These are phyloP conservation scores for Barnettozyma hawaiiensis DNA, from an alignment of 1,139 yeast species.

Conservation along the genomic window DNA sequence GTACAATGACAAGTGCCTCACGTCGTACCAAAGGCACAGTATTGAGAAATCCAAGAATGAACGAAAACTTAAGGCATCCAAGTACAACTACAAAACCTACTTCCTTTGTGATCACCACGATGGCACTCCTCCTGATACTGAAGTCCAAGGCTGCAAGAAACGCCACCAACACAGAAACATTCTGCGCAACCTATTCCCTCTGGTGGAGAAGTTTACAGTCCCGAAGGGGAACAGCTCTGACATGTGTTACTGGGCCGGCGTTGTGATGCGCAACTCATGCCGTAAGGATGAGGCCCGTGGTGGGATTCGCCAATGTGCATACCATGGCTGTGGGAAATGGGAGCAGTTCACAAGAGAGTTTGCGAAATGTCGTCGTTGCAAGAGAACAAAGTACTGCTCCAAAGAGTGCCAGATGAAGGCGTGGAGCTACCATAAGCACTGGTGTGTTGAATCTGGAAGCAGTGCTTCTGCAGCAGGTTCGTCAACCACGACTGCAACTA, in stretches of 20 bases:
- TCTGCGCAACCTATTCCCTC: slow-evolving; percentile 68
- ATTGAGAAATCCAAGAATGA: slow-evolving; percentile 18
- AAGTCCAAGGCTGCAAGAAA: slow-evolving; percentile 14
- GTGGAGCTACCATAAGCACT: slow-evolving; percentile 89
- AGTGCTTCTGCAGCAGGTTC: slow-evolving; percentile 16
- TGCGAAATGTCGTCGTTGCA: slow-evolving; percentile 91
- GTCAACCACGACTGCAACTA: slow-evolving; percentile 2
- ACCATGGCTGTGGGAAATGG: slow-evolving; percentile 94
- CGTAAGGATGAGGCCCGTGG: slow-evolving; percentile 82
- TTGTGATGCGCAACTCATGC: slow-evolving; percentile 92
- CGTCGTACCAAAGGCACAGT: slow-evolving; percentile 11
- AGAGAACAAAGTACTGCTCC: slow-evolving; percentile 91
- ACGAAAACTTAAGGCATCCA: slow-evolving; percentile 30
- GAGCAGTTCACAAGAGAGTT: slow-evolving; percentile 85
- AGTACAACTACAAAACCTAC: slow-evolving; percentile 57
- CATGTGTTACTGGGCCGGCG: slow-evolving; percentile 95
- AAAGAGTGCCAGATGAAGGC: slow-evolving; percentile 87
- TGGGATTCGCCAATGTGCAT: slow-evolving; percentile 94
- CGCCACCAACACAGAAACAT: neutral
- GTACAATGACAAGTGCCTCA: slow-evolving; percentile 16
- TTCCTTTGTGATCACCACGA: slow-evolving; percentile 26
- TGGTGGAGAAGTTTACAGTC: slow-evolving; percentile 87
- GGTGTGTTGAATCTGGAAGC: slow-evolving; percentile 59
- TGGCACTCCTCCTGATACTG: slow-evolving; percentile 3
- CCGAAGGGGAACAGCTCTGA: slow-evolving; percentile 60